These are phyloP conservation scores for Xylaria scruposa DNA, from an alignment of 495 filamentous ascomycete genomes.

Conservation along the genomic window DNA sequence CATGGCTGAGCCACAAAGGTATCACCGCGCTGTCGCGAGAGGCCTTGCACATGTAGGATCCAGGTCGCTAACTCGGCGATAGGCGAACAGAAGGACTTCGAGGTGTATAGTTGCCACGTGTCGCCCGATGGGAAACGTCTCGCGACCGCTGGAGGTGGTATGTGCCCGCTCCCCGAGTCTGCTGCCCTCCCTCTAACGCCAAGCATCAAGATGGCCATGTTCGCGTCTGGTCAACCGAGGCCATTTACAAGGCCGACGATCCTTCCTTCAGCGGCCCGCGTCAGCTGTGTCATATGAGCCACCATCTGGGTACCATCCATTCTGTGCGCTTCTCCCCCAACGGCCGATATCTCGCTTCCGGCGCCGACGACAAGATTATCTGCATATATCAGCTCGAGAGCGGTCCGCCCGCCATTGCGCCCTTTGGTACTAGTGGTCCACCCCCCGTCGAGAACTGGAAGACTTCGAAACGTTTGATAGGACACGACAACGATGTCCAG, in stretches of 20 bases:
- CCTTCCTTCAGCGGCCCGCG: conserved; percentile 76
- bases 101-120: conserved; percentile 96
- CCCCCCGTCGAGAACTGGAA: conserved; percentile 97
- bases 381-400: conserved; percentile 92
- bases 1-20: conserved; percentile 93
- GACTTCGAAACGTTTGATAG: conserved; percentile 87
- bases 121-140: conserved; percentile 91
- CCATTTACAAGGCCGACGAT: conserved; percentile 80
- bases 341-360: conserved; percentile 90
- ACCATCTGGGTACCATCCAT: conserved; percentile 96
- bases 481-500: conserved; percentile 98
- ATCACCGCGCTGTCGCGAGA: conserved; percentile 38
- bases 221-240: conserved; percentile 95
- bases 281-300: conserved; percentile 96
- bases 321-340: conserved; percentile 95
- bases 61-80: neutral
- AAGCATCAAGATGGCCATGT: conserved; percentile 81
- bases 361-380: conserved; percentile 97
- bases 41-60: conserved; percentile 20
- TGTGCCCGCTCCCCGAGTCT: conserved; percentile 38
- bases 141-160: conserved; percentile 92
- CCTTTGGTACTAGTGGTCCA: conserved; percentile 81
- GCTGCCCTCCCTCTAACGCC: neutral
- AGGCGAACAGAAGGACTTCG: conserved; percentile 96
- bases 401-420: conserved; percentile 64